These are phyloP conservation scores for Globisporangium echinulatum DNA, from an alignment of 352 stramenopile species.

Conservation along the genomic window DNA sequence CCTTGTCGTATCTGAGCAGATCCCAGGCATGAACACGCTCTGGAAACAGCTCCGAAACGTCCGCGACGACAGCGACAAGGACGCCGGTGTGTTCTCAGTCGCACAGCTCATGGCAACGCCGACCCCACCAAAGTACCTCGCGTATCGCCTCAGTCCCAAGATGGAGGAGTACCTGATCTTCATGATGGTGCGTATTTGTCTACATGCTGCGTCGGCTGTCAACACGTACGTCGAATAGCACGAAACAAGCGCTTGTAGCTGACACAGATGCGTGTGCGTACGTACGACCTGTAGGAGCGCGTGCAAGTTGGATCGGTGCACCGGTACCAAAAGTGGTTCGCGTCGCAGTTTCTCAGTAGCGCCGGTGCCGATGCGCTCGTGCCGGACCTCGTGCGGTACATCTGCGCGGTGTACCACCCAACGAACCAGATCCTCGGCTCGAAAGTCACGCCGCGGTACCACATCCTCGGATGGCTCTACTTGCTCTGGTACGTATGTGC, in stretches of 20 bases:
- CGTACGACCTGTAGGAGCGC: conserved; percentile 30
- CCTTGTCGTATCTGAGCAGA: conserved; percentile 21
- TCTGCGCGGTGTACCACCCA: conserved; percentile 79
- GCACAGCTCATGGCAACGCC: conserved; percentile 65
- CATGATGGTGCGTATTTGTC: conserved; percentile 59
- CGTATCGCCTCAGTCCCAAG: conserved; percentile 74
- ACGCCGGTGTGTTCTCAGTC: conserved; percentile 50
- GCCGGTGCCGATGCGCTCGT: conserved; percentile 66
- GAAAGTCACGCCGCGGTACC: conserved; percentile 82
- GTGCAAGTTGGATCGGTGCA: conserved; percentile 71
- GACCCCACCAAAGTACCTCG: conserved; percentile 70
- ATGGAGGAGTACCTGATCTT: conserved; percentile 85
- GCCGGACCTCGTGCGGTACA: conserved; percentile 76
- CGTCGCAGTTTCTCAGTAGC: conserved; percentile 66
- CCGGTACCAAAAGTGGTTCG: conserved; percentile 86
- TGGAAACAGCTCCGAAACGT: conserved; percentile 78
- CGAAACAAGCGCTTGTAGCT: too few species aligned
- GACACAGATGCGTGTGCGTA: neutral
- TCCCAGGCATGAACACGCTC: conserved; percentile 69
- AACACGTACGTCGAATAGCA: too few species aligned
- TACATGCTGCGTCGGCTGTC: neutral
- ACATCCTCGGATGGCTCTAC: conserved; percentile 85
- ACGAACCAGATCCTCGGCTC: conserved; percentile 76
- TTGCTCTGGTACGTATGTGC: conserved; percentile 45
- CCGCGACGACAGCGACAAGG: conserved; percentile 50